Conservation (phyloP, 2,329 filamentous ascomycete species). For the Calcarisporium arbuscula region DNA sequence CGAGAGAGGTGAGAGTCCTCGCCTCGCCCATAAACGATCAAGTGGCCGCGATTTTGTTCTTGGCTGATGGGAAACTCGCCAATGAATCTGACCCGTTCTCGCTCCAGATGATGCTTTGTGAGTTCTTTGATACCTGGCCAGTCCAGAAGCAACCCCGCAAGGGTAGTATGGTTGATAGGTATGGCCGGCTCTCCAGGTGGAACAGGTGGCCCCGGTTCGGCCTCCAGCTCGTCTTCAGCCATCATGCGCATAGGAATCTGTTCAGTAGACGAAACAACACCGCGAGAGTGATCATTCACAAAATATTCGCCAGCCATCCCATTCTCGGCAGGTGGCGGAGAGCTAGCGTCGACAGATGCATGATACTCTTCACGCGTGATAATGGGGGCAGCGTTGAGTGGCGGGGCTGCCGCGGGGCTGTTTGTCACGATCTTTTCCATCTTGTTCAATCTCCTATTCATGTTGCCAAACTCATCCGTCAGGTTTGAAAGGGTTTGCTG, state of each 20-base stretch:
- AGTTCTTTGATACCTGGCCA: slow-evolving; percentile 65
- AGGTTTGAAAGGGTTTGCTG: slow-evolving; percentile 30
- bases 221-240: slow-evolving; percentile 43
- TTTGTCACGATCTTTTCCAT: slow-evolving; percentile 24
- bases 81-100: slow-evolving; percentile 47
- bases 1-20: slow-evolving; percentile 61
- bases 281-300: slow-evolving; percentile 15
- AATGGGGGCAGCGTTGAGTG: too few relatives aligned
- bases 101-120: slow-evolving; percentile 44
- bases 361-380: slow-evolving; percentile 18
- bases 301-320: slow-evolving; percentile 11
- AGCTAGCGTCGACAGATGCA: slow-evolving; percentile 22
- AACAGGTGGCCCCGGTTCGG: slow-evolving; percentile 45
- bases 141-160: slow-evolving; percentile 73
- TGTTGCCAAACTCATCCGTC: slow-evolving; percentile 27
- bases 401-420: slow-evolving; percentile 7
- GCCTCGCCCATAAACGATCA: slow-evolving; percentile 72
- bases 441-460: slow-evolving; percentile 31
- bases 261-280: slow-evolving; percentile 17
- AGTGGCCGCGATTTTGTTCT: slow-evolving; percentile 66
- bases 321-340: slow-evolving; percentile 15
- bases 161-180: slow-evolving; percentile 80
- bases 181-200: slow-evolving; percentile 61
- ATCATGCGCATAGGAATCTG: slow-evolving; percentile 21
- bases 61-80: slow-evolving; percentile 70